These are phyloP conservation scores for Coelastrella sp. DNA, from an alignment of 139 green algal genomes.

Conservation along the genomic window DNA sequence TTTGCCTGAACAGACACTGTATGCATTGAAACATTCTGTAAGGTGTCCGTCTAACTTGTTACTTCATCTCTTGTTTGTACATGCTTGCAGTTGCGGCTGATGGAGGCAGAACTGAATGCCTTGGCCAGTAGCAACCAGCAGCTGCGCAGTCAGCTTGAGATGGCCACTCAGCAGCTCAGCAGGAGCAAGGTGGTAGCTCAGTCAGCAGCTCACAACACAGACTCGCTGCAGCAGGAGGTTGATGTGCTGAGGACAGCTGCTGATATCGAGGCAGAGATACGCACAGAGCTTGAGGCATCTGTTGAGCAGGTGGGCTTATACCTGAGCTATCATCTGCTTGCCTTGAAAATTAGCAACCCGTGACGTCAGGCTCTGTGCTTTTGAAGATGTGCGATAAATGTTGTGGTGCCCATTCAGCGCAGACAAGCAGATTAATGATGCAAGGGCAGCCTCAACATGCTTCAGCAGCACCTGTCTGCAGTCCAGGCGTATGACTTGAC, in stretches of 20 bases:
- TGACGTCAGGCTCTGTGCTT: no score
- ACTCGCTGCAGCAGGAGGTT: slow-evolving; percentile 23
- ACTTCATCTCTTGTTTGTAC: neutral
- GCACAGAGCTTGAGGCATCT: slow-evolving; percentile 3
- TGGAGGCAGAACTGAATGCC: slow-evolving; percentile 22
- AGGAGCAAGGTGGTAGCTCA: slow-evolving; percentile 24
- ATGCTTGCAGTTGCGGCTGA: slow-evolving; percentile 22
- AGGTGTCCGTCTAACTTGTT: no score
- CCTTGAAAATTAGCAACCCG: no score
- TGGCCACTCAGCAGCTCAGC: neutral
- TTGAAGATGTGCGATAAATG: no score
- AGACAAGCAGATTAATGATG: no score
- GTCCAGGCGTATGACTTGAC: no score
- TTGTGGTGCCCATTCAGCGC: no score
- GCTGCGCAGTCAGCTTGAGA: slow-evolving; percentile 38
- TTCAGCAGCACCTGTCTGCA: no score
- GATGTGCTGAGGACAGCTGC: slow-evolving; percentile 10
- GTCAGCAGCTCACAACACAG: neutral
- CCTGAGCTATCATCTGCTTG: no score
- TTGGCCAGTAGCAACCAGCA: slow-evolving; percentile 43
- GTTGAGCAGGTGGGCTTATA: neutral
- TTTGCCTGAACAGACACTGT: no score
- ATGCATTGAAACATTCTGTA: neutral
- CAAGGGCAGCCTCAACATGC: no score
- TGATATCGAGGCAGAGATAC: slow-evolving; percentile 10